A percentile compares a stretch with the other conserved stretches of the same genome.
These are phyloP conservation scores for Rhizophora mangle DNA, from an alignment of 345 rosid genomes.

Conservation along the genomic window DNA sequence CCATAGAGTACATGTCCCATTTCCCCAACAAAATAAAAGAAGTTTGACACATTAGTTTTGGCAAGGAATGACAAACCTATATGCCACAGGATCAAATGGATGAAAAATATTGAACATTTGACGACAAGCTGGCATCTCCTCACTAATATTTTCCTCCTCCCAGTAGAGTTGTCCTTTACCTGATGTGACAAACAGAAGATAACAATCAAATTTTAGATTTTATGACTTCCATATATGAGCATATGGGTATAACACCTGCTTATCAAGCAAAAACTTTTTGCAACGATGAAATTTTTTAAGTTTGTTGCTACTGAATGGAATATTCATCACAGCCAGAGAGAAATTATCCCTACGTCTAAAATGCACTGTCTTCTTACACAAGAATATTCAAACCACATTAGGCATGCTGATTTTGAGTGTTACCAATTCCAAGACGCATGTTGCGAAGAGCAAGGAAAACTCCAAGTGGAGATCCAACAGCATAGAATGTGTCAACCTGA, in stretches of 20 bases:
- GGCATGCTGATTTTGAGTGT: slow-evolving; percentile 2
- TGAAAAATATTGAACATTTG: slow-evolving; percentile 98
- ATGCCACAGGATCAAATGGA: slow-evolving; percentile 98
- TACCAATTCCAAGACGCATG: slow-evolving; percentile 87
- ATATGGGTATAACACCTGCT: no score
- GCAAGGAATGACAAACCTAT: slow-evolving; percentile 52
- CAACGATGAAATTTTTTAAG: no score
- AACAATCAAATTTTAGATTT: neutral
- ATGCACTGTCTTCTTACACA: no score
- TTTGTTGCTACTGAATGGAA: no score
- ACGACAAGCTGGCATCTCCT: slow-evolving; percentile 94
- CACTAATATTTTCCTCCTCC: slow-evolving; percentile 69
- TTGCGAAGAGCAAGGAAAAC: slow-evolving; percentile 95
- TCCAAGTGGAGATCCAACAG: slow-evolving; percentile 99
- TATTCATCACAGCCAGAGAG: no score
- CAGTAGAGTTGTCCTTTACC: slow-evolving; percentile 88
- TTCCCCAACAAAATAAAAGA: neutral
- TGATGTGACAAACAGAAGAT: slow-evolving; percentile 23
- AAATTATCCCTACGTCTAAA: no score
- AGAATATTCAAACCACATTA: neutral
- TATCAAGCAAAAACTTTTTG: no score
- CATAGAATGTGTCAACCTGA: slow-evolving; percentile 96
- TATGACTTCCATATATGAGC: no score
- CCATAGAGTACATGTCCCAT: no score
- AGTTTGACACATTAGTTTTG: neutral